Percentiles rank a stretch among this genome's conserved stretches.
Evolutionary conservation across 768 basidiomycete genomes (phyloP).

Genomic region (Boletus sensibilis): DNA sequence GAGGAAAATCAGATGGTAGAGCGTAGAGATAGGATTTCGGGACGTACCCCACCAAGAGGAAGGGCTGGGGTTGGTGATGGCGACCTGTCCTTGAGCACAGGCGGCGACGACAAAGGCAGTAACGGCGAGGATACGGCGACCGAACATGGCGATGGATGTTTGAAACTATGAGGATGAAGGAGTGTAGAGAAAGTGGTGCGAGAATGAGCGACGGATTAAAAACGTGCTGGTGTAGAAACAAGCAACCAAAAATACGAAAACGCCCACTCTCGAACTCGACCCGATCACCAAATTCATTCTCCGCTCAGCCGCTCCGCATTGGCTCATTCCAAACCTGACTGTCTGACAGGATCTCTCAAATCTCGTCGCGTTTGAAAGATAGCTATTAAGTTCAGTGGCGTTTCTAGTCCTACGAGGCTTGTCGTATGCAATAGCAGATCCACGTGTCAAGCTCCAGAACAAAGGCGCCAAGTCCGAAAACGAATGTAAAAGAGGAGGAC

Average conservation of each 20-base stretch:
- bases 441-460: background rate
- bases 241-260: slow-evolving; percentile 11
- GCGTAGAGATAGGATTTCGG: background rate
- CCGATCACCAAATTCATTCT: slow-evolving; percentile 23
- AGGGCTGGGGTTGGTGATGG: slow-evolving; percentile 45
- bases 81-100: slow-evolving; percentile 38
- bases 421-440: background rate
- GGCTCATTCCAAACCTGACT: too few species aligned
- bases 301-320: slow-evolving; percentile 12
- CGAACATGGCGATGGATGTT: slow-evolving; percentile 29
- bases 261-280: background rate
- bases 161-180: slow-evolving; percentile 6
- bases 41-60: slow-evolving; percentile 63
- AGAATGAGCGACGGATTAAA: slow-evolving; percentile 27
- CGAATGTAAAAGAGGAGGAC: background rate
- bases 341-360: too few species aligned
- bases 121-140: slow-evolving; percentile 34
- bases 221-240: slow-evolving; percentile 3
- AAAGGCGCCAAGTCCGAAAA: background rate
- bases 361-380: too few species aligned
- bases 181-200: slow-evolving; percentile 11
- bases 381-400: background rate
- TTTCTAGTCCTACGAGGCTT: background rate
- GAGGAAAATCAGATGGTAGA: background rate
- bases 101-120: slow-evolving; percentile 41